phyloP scores from a whole-genome alignment of 257 asterid species.

The Capsicum rhomboideum region DNA sequence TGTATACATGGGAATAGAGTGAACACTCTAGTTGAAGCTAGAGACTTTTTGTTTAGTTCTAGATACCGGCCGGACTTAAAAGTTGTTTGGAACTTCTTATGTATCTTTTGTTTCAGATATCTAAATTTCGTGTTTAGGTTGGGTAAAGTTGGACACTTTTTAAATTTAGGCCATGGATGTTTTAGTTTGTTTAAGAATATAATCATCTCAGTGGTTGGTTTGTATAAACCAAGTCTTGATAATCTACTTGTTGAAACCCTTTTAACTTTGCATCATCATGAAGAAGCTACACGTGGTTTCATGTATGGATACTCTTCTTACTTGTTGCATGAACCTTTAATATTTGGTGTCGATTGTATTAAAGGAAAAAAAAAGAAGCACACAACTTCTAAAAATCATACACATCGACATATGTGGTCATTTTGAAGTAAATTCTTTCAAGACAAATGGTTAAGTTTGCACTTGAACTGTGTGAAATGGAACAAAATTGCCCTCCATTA shows the following conservation, averaged over 20 bases:
- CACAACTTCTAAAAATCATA: background rate
- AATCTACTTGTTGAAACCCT: background rate
- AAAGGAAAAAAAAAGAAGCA: background rate
- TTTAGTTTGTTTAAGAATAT: background rate
- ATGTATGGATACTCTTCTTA: background rate
- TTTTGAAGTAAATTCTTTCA: background rate
- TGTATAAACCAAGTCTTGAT: background rate
- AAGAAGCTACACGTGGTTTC: background rate
- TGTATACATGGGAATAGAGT: background rate
- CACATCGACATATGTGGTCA: background rate
- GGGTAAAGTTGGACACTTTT: background rate
- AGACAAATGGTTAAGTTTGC: background rate
- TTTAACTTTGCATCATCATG: background rate
- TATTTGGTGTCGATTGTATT: background rate
- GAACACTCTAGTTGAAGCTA: background rate
- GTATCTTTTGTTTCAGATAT: background rate
- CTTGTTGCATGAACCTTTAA: background rate
- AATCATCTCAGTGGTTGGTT: background rate
- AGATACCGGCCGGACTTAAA: background rate
- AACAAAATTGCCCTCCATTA: background rate
- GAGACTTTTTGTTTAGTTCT: background rate
- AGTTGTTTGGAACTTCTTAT: background rate
- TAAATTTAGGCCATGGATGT: background rate
- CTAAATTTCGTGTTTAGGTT: background rate
- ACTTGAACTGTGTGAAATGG: background rate